Conservation (phyloP, 2,329 filamentous ascomycete species). For the Pseudonectria foliicola region DNA sequence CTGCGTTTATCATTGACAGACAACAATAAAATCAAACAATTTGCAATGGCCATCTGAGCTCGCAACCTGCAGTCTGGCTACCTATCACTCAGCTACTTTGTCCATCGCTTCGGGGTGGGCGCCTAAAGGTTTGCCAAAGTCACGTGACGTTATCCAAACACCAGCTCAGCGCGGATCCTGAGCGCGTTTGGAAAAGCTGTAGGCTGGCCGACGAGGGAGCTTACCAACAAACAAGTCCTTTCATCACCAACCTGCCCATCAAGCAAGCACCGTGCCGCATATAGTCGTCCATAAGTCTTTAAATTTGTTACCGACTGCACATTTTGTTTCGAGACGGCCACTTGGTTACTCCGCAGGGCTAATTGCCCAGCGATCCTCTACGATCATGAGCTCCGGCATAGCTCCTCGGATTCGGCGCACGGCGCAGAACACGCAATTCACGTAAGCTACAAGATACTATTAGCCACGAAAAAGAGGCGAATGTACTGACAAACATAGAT, state of each 20-base stretch:
- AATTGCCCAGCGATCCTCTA: slow-evolving; percentile 12
- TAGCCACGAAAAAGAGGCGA: not conserved
- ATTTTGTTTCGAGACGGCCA: not conserved
- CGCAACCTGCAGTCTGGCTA: too few species aligned
- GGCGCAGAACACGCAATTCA: slow-evolving; percentile 41
- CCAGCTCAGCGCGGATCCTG: slow-evolving; percentile 15
- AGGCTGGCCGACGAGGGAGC: slow-evolving; percentile 3
- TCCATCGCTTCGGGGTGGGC: too few species aligned
- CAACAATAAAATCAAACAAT: too few species aligned
- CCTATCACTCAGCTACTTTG: too few species aligned
- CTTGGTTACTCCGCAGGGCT: slow-evolving; percentile 11
- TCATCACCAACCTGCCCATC: not conserved
- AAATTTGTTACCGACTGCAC: too few species aligned
- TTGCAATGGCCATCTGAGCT: too few species aligned
- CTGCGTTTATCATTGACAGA: too few species aligned
- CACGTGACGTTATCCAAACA: not conserved
- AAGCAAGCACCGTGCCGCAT: too few species aligned
- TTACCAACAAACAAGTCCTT: slow-evolving; percentile 2
- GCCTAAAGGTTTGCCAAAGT: too few species aligned
- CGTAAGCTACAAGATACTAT: slow-evolving; percentile 36
- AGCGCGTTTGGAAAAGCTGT: slow-evolving; percentile 23
- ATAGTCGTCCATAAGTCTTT: too few species aligned
- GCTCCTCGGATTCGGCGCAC: slow-evolving; percentile 39
- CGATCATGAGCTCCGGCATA: slow-evolving; percentile 26
- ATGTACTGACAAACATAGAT: slow-evolving; percentile 33